Conservation (phyloP, 305 asterid genomes). For the Fraxinus dipetala region DNA sequence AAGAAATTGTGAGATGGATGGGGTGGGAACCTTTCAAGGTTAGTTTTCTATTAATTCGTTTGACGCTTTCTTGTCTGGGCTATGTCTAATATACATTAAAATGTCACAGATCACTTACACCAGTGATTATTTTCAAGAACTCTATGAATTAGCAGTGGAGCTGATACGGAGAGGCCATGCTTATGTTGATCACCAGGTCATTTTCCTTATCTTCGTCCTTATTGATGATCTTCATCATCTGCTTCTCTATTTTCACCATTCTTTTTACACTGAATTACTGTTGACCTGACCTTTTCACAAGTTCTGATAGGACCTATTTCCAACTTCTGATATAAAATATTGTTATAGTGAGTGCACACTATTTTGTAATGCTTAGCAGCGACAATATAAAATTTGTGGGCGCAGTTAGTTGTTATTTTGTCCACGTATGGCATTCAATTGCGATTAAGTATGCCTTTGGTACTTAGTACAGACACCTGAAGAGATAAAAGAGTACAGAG, state of each 20-base stretch:
- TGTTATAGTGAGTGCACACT: neutral
- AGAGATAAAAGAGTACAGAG: conserved; percentile 80
- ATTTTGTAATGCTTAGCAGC: neutral
- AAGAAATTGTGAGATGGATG: conserved; percentile 94
- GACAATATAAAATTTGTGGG: neutral
- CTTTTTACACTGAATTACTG: neutral
- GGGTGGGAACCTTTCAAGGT: conserved; percentile 99
- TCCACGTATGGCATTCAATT: conserved; percentile 3
- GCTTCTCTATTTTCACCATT: neutral
- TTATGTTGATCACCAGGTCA: conserved; percentile 97
- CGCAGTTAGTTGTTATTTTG: neutral
- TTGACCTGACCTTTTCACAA: neutral
- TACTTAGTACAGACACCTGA: conserved; percentile 55
- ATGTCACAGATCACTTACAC: conserved; percentile 76
- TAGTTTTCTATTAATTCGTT: conserved; percentile 8
- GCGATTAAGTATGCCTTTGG: conserved; percentile 12
- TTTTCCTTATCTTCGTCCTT: neutral
- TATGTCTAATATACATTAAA: conserved; percentile 12
- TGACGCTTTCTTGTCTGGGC: neutral
- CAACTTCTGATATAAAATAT: neutral
- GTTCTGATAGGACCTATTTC: neutral
- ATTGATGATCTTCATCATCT: neutral
- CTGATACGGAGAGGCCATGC: conserved; percentile 78
- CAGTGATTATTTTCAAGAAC: conserved; percentile 89
- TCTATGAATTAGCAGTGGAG: conserved; percentile 83